Conservation (phyloP, 331 rosid genomes). For the Cydonia oblonga region DNA sequence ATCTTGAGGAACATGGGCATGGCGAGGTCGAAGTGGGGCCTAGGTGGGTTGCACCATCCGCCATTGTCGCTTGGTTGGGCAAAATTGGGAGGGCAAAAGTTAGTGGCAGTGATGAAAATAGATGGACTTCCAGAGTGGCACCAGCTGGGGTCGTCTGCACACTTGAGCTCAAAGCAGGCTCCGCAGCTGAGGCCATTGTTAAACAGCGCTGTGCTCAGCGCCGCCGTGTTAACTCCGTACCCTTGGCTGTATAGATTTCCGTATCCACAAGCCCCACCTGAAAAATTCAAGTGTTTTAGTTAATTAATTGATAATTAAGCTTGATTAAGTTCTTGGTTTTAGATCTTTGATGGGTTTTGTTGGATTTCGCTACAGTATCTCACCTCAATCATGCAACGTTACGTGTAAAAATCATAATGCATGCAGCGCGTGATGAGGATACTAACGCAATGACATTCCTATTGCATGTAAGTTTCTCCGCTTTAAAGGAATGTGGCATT, state of each 20-base stretch:
- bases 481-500: background rate
- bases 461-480: too few relatives aligned
- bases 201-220: slow-evolving; percentile 49
- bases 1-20: slow-evolving; percentile 65
- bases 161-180: slow-evolving; percentile 47
- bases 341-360: background rate
- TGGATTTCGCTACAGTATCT: background rate
- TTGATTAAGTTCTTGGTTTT: background rate
- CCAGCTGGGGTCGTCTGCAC: slow-evolving; percentile 37
- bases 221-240: slow-evolving; percentile 49
- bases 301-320: background rate
- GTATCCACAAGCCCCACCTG: slow-evolving; percentile 61
- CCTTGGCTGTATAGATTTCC: slow-evolving; percentile 61
- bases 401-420: background rate
- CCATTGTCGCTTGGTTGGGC: slow-evolving; percentile 56
- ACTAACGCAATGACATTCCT: too few relatives aligned
- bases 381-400: too few relatives aligned
- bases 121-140: slow-evolving; percentile 58
- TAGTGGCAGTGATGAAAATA: slow-evolving; percentile 43
- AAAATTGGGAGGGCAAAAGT: slow-evolving; percentile 54
- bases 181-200: slow-evolving; percentile 57
- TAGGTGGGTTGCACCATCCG: slow-evolving; percentile 65
- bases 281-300: background rate
- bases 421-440: background rate
- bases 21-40: slow-evolving; percentile 57